Conservation (phyloP, 306 rosid species). For the Casuarina cunninghamiana region DNA sequence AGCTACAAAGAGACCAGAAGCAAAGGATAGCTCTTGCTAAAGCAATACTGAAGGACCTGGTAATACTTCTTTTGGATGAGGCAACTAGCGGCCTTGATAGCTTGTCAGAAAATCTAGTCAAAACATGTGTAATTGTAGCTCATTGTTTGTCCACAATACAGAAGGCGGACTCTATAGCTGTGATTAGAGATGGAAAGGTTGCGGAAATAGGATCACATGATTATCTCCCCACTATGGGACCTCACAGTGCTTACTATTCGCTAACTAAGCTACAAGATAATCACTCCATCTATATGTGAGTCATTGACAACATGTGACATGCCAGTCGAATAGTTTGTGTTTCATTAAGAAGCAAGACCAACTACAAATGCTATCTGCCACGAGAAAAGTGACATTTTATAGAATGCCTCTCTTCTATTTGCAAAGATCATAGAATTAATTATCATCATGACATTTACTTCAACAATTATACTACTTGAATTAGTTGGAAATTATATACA, state of each 20-base stretch:
- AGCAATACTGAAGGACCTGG: slow-evolving; percentile 67
- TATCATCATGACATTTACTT: too few species aligned
- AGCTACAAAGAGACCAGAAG: slow-evolving; percentile 79
- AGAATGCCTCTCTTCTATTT: too few species aligned
- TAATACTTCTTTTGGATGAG: slow-evolving; percentile 70
- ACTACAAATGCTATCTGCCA: background rate
- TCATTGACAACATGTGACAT: background rate
- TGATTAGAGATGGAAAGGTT: slow-evolving; percentile 60
- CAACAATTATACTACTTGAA: too few species aligned
- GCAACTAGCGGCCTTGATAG: slow-evolving; percentile 88
- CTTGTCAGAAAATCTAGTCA: slow-evolving; percentile 62
- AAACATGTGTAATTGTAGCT: slow-evolving; percentile 74
- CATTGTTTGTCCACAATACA: slow-evolving; percentile 77
- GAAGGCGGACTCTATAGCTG: slow-evolving; percentile 55
- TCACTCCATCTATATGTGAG: background rate
- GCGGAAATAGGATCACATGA: slow-evolving; percentile 65
- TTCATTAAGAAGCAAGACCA: background rate
- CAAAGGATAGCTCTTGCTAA: slow-evolving; percentile 87
- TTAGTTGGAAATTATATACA: too few species aligned
- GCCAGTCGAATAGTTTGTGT: background rate
- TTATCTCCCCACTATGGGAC: slow-evolving; percentile 37
- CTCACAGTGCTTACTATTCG: slow-evolving; percentile 56
- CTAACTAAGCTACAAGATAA: slow-evolving; percentile 53
- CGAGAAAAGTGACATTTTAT: too few species aligned
- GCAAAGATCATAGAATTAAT: too few species aligned